Evolutionary conservation across 2,329 filamentous ascomycete genomes (phyloP), one percentile per base, ranked within the genome.

Genomic region (Sclerotinia subarctica): DNA sequence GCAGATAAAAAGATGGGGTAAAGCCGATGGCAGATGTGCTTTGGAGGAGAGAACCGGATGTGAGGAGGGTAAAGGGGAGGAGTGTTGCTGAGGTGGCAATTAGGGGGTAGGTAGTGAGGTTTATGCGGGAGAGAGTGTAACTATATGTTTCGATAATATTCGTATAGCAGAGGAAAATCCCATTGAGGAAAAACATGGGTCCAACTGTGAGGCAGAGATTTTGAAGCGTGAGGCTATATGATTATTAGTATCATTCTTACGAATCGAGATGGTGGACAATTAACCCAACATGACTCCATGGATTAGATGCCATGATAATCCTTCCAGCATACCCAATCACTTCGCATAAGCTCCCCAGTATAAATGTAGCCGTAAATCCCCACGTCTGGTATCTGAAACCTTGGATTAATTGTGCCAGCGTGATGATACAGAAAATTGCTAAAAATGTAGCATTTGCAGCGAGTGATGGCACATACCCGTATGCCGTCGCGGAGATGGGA

Each of bases 241-340:
- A 10, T 54, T 26, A 29, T 64, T 35, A 64, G 62, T 21, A 11
- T 13, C 35, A 2, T 21, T 21, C 5, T 10, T 1, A 53, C 32
- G 7, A 4, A 63, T 51, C 19, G 0, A 64, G 19, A n/a, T 1
- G 6, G 8, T 7, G 5, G 13, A 46, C 1, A 5, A 46, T 42
- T 47, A 26, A 65, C 63, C 63, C 63, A 21, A 44, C 63, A 65
- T 57, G 63, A 57, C 52, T 65, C 63, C 63, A 65, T 35, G 63
- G 49, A 57, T 56, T 57, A 42, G 26, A 54, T 17, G 35, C 24
- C 63, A 65, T 47, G 13, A 65, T 35, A 17, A 65, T 21, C 19
- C 51, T 46, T 3, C 63, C 52, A n/a, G 63, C 26, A 65, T 65
- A 65, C 10, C 63, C 63, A 24, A 65, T 17, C 32, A 65, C 51